Base-by-base conservation (phyloP, 164 flowering plant species). In the Chimonanthus salicifolius region DNA sequence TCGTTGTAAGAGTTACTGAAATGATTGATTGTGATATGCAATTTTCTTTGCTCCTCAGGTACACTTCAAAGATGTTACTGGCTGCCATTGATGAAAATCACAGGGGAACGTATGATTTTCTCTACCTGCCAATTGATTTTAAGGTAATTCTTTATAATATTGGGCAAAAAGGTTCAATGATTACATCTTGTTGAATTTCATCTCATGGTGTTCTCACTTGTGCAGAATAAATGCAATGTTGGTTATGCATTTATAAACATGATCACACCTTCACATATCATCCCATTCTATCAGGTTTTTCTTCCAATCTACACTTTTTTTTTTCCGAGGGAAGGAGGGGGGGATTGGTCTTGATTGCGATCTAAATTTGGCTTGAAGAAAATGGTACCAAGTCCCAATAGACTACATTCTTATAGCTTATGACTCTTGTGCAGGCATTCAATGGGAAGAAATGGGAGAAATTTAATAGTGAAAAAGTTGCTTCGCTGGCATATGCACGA, bases 371-470 rank as follows among this genome's bases (percentile, higher is more conserved):
- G 44, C 5, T 63, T 9, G 45, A 63, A 63, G 33, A 33, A 18
- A 20, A 5, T 8, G 44, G 21, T 1, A 11, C 10, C 11, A 5
- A 21, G 21, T 20, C 66, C 66, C 9, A 21, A 8, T 13, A 33
- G 11, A 63, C 43, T 63, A 5, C 60, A 54, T 63, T 20, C 9
- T 9, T 63, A 13, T 18, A 63, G 33, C 66, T 63, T 71, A 66
- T 63, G 62, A 21, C 68, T 65, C 75, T 70, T 77, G 2, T 79
- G 73, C 84, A 95, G 99, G 94, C 93, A 68, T 90, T 95, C 80
- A 85, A 93, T 82, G 98, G 98, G 49, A 93, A 92, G 85, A 93
- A 85, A 71, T 95, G 99, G 99, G 99, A 95, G 85, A 95, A 93
- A 82, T 95, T 95, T 70, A 95, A 95, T 58, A 95, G 99, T 74